phyloP scores from a whole-genome alignment of 331 rosid genomes.

The Spiraea crenata region DNA sequence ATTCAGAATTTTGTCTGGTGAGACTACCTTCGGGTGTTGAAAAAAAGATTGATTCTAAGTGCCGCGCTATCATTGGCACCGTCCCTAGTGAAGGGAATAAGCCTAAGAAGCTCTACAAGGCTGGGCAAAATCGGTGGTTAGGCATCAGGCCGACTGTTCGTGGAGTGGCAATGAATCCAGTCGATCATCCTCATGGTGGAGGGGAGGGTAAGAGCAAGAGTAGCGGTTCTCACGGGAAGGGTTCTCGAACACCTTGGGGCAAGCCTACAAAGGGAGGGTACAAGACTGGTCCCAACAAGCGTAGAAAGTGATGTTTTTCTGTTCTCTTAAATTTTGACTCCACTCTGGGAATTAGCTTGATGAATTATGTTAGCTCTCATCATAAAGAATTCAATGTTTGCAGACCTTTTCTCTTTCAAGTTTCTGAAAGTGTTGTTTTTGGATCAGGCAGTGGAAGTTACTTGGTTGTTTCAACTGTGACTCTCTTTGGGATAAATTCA shows the following conservation, averaged over 20 bases:
- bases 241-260: conserved; percentile 79
- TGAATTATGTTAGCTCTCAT: conserved; percentile 1
- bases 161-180: conserved; percentile 86
- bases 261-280: conserved; percentile 75
- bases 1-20: conserved; percentile 48
- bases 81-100: conserved; percentile 77
- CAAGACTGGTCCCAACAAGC: conserved; percentile 75
- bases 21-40: conserved; percentile 62
- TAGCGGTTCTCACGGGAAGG: conserved; percentile 55
- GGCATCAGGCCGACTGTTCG: conserved; percentile 68
- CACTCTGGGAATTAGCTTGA: not conserved
- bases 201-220: conserved; percentile 85
- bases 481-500: not conserved
- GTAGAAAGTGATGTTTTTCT: conserved; percentile 38
- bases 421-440: not conserved
- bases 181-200: conserved; percentile 95
- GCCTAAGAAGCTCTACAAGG: conserved; percentile 63
- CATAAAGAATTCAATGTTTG: not conserved
- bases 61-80: conserved; percentile 66
- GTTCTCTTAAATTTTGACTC: conserved; percentile 22
- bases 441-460: not conserved
- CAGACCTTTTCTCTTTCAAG: not conserved
- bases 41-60: conserved; percentile 62
- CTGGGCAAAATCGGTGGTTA: conserved; percentile 74
- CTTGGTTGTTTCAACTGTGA: not conserved